Conservation (phyloP, 768 basidiomycete species). For the Suillus tomentosus region DNA sequence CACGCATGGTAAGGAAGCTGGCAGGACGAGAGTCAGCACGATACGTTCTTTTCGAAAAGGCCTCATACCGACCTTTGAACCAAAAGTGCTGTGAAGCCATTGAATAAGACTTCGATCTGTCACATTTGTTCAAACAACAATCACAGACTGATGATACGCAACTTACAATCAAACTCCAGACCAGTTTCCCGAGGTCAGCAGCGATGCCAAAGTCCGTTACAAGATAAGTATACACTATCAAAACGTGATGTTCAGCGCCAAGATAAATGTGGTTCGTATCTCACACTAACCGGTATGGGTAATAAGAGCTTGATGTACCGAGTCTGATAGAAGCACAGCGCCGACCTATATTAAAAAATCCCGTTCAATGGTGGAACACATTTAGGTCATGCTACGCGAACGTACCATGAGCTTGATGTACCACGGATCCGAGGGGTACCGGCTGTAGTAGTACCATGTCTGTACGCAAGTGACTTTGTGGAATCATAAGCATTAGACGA, state of each 20-base stretch:
- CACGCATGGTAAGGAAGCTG: constrained; percentile 50
- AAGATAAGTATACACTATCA: constrained; percentile 49
- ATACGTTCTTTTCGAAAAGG: background rate
- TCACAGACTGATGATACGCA: background rate
- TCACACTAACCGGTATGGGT: constrained; percentile 45
- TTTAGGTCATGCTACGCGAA: background rate
- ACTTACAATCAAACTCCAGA: constrained; percentile 39
- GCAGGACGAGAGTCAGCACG: background rate
- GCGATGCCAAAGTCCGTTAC: constrained; percentile 42
- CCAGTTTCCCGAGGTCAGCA: constrained; percentile 31
- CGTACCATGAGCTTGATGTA: constrained; percentile 48
- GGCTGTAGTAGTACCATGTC: constrained; percentile 54
- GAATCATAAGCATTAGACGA: background rate
- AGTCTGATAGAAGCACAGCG: constrained; percentile 51
- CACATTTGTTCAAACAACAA: constrained; percentile 10
- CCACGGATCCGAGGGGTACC: constrained; percentile 52
- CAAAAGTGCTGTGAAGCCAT: constrained; percentile 47
- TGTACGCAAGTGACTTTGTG: constrained; percentile 54
- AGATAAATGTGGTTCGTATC: background rate
- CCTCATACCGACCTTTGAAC: constrained; percentile 40
- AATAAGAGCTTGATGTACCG: constrained; percentile 54
- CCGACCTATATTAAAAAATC: constrained; percentile 40
- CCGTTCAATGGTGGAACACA: constrained; percentile 4
- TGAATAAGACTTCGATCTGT: constrained; percentile 54
- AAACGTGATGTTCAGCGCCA: constrained; percentile 3